Base-by-base conservation (phyloP, 345 rosid species). In the Punica granatum region DNA sequence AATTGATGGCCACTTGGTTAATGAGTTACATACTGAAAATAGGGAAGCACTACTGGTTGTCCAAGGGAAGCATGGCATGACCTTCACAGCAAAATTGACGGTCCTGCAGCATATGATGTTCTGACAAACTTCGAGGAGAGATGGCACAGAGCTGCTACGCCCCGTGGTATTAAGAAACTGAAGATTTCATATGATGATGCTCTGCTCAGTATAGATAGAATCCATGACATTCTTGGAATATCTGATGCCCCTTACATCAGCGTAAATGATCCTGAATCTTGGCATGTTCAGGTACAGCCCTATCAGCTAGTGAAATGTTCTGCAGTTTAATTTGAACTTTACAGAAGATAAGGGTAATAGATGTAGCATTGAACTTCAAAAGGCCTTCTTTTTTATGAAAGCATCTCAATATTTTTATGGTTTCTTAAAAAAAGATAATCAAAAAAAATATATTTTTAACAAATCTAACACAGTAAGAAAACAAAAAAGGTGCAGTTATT, bases 11-110 rank as follows among this genome's bases (percentile, higher is more conserved):
- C 18, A 3, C 18, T 30, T 30, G 61, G 61, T 26, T 56, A 56
- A 56, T 10, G 32, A 56, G 34, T 56, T 56, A 13, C 26, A 26
- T 15, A 26, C 61, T 13, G 7, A 63, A 18, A 51, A 56, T 76
- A 93, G 98, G 96, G 92, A 67, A 79, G 64, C 73, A 65, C 77
- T 37, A 70, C 77, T n/a, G 94, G 96, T 58, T 85, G 92, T 66
- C 96, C 96, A 60, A 81, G 98, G 79, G 97, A 90, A 73, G 90
- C 97, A 31, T 93, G 98, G 98, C 98, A 93, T 81, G 98, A 93
- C 82, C 70, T 93, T 83, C 98, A 93, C 83, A 54, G 85, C 68
- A 87, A 62, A 83, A 89, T 93, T 74, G 96, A 90, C 82, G 97
- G 97, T 65, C 97, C 98, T 63, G 98, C 97, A 54, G 98, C 98